Base-by-base conservation (phyloP, 208 protist species). In the Crithidia fasciculata region DNA sequence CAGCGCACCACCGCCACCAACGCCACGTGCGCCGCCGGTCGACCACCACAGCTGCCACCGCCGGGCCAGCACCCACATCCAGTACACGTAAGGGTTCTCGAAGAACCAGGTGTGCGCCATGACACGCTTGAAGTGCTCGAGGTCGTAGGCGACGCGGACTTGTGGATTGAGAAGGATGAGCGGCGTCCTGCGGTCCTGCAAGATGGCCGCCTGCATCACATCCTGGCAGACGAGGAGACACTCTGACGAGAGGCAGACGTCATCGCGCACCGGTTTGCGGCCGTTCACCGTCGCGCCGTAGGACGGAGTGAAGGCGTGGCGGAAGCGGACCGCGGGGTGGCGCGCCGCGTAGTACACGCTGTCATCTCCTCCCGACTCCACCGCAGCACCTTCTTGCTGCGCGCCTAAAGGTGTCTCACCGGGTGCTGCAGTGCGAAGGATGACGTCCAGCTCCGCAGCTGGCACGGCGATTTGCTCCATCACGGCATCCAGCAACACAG, bases 121-220 rank as follows among this genome's bases (percentile, higher is more conserved):
- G 45, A 84, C 40, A 19, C 76, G 78, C n/a, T 78, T 52, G 54
- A 93, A 88, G 76, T 90, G 64, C 0, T 57, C 69, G 1, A 64
- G 47, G 54, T 88, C 85, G 78, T 95, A 95, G 13, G 83, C 86
- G 4, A 95, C 78, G 19, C 78, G 66, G 28, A 95, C 86, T 58
- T 81, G 71, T 8, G 90, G 90, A 70, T 95, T 95, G 53, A 95
- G 86, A 9, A 95, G 67, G 40, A 95, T 86, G 28, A 92, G 45
- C 0, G 90, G 85, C 37, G 68, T 66, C 5, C 87, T 80, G 1
- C 41, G 28, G 8, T 91, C 78, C 9, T 76, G 78, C 50, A 88
- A 50, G 18, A 90, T 45, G 19, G 80, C 81, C 0, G 78, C 82
- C 5, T 93, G 85, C 74, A 85, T 76, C 5, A 93, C 69, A 66